Evolutionary conservation across 1,284 basidiomycete species (phyloP).

Genomic region (Cutaneotrichosporon sp.): DNA sequence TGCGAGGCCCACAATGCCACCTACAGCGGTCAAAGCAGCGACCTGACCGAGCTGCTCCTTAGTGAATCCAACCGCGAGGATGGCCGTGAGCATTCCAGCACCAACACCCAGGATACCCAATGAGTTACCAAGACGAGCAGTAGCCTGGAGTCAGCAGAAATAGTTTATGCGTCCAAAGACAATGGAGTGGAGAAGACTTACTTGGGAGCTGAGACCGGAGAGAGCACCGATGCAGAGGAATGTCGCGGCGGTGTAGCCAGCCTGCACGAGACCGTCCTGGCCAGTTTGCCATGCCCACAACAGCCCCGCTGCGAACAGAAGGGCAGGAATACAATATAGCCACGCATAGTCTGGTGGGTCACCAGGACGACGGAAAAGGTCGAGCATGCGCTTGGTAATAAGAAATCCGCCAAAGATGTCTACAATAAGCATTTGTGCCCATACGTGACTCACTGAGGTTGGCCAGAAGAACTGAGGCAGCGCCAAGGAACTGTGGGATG

Average conservation of each 20-base stretch:
- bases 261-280: slow-evolving; percentile 76
- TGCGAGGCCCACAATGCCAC: slow-evolving; percentile 60
- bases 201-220: slow-evolving; percentile 33
- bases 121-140: slow-evolving; percentile 74
- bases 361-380: slow-evolving; percentile 78
- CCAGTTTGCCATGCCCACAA: slow-evolving; percentile 71
- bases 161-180: background rate
- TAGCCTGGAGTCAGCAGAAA: slow-evolving; percentile 53
- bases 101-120: slow-evolving; percentile 75
- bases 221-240: slow-evolving; percentile 68
- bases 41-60: slow-evolving; percentile 69
- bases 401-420: slow-evolving; percentile 76
- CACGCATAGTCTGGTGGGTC: slow-evolving; percentile 81
- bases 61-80: slow-evolving; percentile 73
- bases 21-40: slow-evolving; percentile 65
- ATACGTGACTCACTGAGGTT: slow-evolving; percentile 55
- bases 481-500: slow-evolving; percentile 68
- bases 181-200: slow-evolving; percentile 8
- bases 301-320: slow-evolving; percentile 73
- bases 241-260: slow-evolving; percentile 74
- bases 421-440: slow-evolving; percentile 3
- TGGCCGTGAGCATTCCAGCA: slow-evolving; percentile 69
- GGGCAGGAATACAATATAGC: slow-evolving; percentile 69
- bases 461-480: slow-evolving; percentile 70
- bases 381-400: slow-evolving; percentile 78